These are phyloP conservation scores for Pulveroboletus sp. DNA, from an alignment of 768 basidiomycete species.

Conservation along the genomic window DNA sequence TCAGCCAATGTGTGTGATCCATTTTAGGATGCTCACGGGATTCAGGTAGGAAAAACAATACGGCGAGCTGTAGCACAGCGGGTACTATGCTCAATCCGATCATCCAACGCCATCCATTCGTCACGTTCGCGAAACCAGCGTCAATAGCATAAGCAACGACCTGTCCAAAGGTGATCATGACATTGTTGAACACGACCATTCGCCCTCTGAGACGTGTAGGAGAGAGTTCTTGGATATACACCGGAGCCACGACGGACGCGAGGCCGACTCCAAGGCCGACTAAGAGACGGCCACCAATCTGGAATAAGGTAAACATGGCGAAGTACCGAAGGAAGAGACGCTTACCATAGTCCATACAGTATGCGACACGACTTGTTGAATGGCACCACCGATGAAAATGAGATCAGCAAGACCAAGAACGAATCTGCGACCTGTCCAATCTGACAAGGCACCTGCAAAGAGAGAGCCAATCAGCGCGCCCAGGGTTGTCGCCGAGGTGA, in stretches of 20 bases:
- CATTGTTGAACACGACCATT: too few relatives aligned
- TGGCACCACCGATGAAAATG: slow-evolving; percentile 73
- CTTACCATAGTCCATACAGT: too few relatives aligned
- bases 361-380: slow-evolving; percentile 68
- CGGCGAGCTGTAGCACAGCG: slow-evolving; percentile 57
- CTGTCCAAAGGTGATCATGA: slow-evolving; percentile 78
- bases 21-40: slow-evolving; percentile 51
- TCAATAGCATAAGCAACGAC: slow-evolving; percentile 77
- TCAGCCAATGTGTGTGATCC: not conserved
- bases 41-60: slow-evolving; percentile 70
- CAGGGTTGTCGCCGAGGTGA: slow-evolving; percentile 76
- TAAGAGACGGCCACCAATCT: slow-evolving; percentile 75
- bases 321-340: not conserved
- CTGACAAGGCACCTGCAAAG: slow-evolving; percentile 64
- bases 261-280: slow-evolving; percentile 74
- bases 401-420: slow-evolving; percentile 67
- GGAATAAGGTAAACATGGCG: not conserved
- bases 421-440: slow-evolving; percentile 64
- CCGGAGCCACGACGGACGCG: slow-evolving; percentile 72
- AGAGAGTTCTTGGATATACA: too few relatives aligned
- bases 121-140: slow-evolving; percentile 57
- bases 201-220: too few relatives aligned
- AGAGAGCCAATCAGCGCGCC: slow-evolving; percentile 78
- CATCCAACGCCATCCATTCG: slow-evolving; percentile 80
- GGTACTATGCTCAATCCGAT: slow-evolving; percentile 74